Percentiles rank a stretch among this genome's conserved stretches.
These are phyloP conservation scores for Aspergillus heteromorphus DNA, from an alignment of 495 filamentous ascomycete species.

Conservation along the genomic window DNA sequence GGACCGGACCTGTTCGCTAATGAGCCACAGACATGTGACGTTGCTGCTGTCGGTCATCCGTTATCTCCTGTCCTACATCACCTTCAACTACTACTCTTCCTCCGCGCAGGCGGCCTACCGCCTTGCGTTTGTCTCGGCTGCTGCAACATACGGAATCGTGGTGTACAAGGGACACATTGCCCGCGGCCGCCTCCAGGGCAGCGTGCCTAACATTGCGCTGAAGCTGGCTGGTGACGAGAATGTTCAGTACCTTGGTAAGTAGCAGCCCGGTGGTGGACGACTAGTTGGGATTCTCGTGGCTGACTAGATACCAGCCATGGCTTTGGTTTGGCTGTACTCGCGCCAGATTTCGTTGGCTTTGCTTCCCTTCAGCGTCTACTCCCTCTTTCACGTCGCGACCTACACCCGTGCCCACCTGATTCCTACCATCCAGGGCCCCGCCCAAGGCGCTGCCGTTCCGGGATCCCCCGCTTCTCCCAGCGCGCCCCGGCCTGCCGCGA, in stretches of 20 bases:
- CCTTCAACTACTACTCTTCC: slow-evolving; percentile 70
- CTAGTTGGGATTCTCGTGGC: not conserved
- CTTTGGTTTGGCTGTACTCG: slow-evolving; percentile 88
- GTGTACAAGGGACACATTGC: slow-evolving; percentile 98
- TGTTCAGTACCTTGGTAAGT: slow-evolving; percentile 92
- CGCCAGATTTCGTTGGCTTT: slow-evolving; percentile 86
- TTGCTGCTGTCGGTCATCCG: slow-evolving; percentile 76
- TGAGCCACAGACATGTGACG: slow-evolving; percentile 62
- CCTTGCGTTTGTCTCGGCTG: slow-evolving; percentile 79
- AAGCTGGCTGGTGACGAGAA: slow-evolving; percentile 83
- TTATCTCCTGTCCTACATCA: slow-evolving; percentile 76
- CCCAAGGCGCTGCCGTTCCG: slow-evolving; percentile 29
- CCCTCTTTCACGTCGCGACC: slow-evolving; percentile 93
- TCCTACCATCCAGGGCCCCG: slow-evolving; percentile 42
- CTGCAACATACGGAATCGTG: slow-evolving; percentile 92
- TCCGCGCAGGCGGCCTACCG: slow-evolving; percentile 81
- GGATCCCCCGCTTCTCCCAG: slow-evolving; percentile 52
- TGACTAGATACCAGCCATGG: slow-evolving; percentile 62
- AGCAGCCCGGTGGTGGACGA: not conserved
- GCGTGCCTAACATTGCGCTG: slow-evolving; percentile 53
- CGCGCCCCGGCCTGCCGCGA: slow-evolving; percentile 50
- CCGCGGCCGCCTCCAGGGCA: slow-evolving; percentile 58
- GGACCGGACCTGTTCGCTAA: slow-evolving; percentile 17
- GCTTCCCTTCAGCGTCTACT: slow-evolving; percentile 93
- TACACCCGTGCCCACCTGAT: slow-evolving; percentile 52